Conservation (phyloP, 2,329 filamentous ascomycete genomes). For the Ramichloridium luteum region DNA sequence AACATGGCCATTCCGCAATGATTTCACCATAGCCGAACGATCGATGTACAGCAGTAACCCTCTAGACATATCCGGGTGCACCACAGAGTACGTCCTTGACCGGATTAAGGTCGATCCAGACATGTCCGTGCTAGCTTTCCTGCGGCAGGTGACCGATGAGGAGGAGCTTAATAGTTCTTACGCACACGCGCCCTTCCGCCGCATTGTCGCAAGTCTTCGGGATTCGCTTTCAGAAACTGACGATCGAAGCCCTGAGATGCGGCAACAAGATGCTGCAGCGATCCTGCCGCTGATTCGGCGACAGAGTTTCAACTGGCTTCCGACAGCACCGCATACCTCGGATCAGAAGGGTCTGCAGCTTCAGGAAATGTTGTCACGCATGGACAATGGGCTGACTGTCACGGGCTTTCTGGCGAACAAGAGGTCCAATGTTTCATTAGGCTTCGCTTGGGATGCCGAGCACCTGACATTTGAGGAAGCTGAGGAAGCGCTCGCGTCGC, state of each 20-base stretch:
- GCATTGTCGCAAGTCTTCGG: slow-evolving; percentile 20
- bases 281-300: slow-evolving; percentile 19
- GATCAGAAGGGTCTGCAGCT: slow-evolving; percentile 19
- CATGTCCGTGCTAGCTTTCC: slow-evolving; percentile 17
- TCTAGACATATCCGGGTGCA: slow-evolving; percentile 24
- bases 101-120: slow-evolving; percentile 17
- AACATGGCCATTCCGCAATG: slow-evolving; percentile 22
- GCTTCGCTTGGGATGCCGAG: slow-evolving; percentile 23
- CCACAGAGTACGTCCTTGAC: slow-evolving; percentile 24
- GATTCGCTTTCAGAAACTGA: slow-evolving; percentile 18
- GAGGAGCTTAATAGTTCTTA: slow-evolving; percentile 20
- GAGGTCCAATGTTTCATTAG: slow-evolving; percentile 19
- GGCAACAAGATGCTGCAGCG: slow-evolving; percentile 21
- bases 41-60: slow-evolving; percentile 21
- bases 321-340: slow-evolving; percentile 19
- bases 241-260: slow-evolving; percentile 18
- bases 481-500: slow-evolving; percentile 18
- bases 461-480: slow-evolving; percentile 20
- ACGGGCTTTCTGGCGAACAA: slow-evolving; percentile 22
- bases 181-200: slow-evolving; percentile 22
- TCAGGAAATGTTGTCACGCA: slow-evolving; percentile 22
- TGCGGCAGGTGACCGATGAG: slow-evolving; percentile 22
- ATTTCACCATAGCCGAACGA: slow-evolving; percentile 19
- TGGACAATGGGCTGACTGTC: slow-evolving; percentile 24
- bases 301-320: slow-evolving; percentile 25